Evolutionary conservation across 2,329 filamentous ascomycete species (phyloP).

Genomic region (Coniochaeta pulveracea): DNA sequence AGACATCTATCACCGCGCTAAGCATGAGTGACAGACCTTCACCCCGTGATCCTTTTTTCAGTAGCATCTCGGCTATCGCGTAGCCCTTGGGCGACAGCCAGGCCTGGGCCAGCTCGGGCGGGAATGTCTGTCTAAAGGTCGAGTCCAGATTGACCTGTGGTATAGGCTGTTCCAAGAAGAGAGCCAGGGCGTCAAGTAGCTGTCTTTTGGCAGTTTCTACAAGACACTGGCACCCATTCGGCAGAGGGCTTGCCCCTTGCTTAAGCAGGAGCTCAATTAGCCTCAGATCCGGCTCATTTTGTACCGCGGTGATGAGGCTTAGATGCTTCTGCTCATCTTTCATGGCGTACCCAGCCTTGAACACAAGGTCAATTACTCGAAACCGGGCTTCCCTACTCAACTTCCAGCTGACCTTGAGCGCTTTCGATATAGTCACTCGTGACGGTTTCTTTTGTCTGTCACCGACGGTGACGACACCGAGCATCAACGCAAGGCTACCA

Average conservation of each 20-base stretch:
- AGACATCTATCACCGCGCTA: constrained; percentile 30
- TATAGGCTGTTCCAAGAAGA: constrained; percentile 30
- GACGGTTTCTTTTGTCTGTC: constrained; percentile 33
- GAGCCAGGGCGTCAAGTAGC: constrained; percentile 24
- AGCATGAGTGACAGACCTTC: constrained; percentile 33
- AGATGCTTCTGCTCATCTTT: constrained; percentile 36
- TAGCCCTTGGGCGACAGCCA: constrained; percentile 39
- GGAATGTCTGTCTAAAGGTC: constrained; percentile 33
- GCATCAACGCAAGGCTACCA: constrained; percentile 35
- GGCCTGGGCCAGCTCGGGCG: constrained; percentile 21
- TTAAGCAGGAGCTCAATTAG: constrained; percentile 35
- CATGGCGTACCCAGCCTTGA: constrained; percentile 35
- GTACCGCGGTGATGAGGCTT: constrained; percentile 37
- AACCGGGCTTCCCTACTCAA: constrained; percentile 35
- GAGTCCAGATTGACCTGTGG: constrained; percentile 29
- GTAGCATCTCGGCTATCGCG: constrained; percentile 32
- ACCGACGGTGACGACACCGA: constrained; percentile 31
- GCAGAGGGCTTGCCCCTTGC: constrained; percentile 38
- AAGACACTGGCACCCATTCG: constrained; percentile 39
- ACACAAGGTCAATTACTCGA: constrained; percentile 35
- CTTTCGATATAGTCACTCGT: constrained; percentile 32
- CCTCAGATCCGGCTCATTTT: constrained; percentile 34
- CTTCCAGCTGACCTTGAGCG: constrained; percentile 42
- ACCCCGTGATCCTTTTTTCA: constrained; percentile 36
- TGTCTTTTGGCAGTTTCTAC: constrained; percentile 33